phyloP scores from a whole-genome alignment of 805 yeast genomes.

The Saccharomycopsis lassenensis region DNA sequence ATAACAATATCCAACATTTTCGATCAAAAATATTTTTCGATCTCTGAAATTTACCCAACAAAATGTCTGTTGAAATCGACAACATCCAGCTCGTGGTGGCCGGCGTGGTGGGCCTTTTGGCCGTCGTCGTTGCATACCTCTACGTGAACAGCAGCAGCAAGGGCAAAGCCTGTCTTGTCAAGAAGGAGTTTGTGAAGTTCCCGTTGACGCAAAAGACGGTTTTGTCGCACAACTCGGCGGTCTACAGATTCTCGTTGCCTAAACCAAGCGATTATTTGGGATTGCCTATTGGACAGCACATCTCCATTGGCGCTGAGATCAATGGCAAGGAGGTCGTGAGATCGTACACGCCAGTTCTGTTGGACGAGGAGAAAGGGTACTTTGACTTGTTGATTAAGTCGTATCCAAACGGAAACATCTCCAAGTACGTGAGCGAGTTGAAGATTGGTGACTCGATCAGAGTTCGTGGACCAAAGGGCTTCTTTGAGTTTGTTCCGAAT shows the following conservation, averaged over 20 bases:
- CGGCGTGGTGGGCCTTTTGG: constrained; percentile 13
- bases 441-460: constrained; percentile 69
- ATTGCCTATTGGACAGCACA: constrained; percentile 90
- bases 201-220: constrained; percentile 69
- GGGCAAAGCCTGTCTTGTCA: constrained; percentile 44
- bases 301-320: constrained; percentile 64
- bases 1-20: no score
- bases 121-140: constrained; percentile 18
- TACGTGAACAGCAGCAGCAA: constrained; percentile 26
- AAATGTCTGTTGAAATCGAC: constrained; percentile 12
- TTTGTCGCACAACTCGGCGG: constrained; percentile 69
- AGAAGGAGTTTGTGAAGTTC: constrained; percentile 63
- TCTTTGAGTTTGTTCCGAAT: constrained; percentile 72
- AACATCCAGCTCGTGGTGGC: constrained; percentile 14
- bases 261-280: constrained; percentile 65
- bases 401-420: constrained; percentile 77
- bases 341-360: constrained; percentile 84
- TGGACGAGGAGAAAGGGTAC: constrained; percentile 67
- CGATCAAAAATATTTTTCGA: no score
- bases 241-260: constrained; percentile 79
- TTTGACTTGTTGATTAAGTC: constrained; percentile 81
- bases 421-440: constrained; percentile 60
- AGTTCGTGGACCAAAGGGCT: constrained; percentile 87
- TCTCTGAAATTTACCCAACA: background rate
- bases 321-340: constrained; percentile 73